phyloP scores from a whole-genome alignment of 2,329 filamentous ascomycete genomes.

The Calycina herbarum region DNA sequence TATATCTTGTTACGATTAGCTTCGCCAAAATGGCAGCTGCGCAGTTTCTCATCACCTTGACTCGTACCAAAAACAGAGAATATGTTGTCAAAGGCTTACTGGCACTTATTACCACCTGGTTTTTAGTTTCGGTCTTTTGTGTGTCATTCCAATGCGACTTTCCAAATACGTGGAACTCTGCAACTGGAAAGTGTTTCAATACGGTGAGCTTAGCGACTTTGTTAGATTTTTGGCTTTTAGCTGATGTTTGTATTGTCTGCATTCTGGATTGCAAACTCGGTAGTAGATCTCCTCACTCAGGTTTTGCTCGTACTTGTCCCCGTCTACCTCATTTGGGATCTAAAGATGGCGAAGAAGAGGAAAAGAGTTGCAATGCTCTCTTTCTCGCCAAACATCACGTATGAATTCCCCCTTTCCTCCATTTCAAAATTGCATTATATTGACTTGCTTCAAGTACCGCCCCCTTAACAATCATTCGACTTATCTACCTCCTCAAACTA shows the following conservation, averaged over 20 bases:
- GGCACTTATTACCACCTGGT: background rate
- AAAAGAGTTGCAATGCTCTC: background rate
- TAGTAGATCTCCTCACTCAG: background rate
- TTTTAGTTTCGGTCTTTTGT: background rate
- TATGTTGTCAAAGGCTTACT: background rate
- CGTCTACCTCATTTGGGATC: background rate
- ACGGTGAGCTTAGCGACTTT: background rate
- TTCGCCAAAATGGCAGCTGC: constrained; percentile 2
- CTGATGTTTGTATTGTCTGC: background rate
- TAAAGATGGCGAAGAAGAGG: background rate
- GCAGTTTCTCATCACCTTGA: constrained; percentile 11
- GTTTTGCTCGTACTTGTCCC: background rate
- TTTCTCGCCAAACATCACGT: background rate
- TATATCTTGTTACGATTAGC: background rate
- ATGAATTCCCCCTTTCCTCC: background rate
- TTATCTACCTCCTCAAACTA: background rate
- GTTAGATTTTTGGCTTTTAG: background rate
- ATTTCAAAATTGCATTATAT: background rate
- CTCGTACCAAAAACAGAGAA: background rate
- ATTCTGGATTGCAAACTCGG: background rate
- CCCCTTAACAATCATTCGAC: background rate
- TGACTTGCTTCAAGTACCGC: background rate
- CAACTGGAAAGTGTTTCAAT: background rate
- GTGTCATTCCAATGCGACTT: background rate
- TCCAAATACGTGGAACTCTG: background rate